Percentiles rank a stretch among this genome's conserved stretches.
These are phyloP conservation scores for Desmodesmus armatus DNA, from an alignment of 139 green algal species.

Conservation along the genomic window DNA sequence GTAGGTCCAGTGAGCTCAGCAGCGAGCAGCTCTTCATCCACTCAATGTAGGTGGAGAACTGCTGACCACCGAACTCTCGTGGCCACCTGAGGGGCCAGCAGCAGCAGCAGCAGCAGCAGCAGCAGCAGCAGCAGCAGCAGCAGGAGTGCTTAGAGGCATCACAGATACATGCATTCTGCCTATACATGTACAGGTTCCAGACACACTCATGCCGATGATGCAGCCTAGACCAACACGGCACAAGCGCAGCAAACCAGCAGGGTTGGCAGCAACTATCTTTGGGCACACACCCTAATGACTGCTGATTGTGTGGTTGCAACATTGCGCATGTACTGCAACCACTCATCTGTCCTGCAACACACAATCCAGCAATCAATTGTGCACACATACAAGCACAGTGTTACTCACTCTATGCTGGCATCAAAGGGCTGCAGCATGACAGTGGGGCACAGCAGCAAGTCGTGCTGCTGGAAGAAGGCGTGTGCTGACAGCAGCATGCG, in stretches of 20 bases:
- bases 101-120: constrained; percentile 1
- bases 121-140: neutral
- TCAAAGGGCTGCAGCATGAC: constrained; percentile 60
- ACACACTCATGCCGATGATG: no score
- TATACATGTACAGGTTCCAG: no score
- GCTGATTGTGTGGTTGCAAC: no score
- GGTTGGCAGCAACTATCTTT: no score
- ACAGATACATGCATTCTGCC: neutral
- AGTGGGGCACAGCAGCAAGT: constrained; percentile 54
- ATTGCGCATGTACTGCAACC: no score
- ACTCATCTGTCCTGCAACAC: no score
- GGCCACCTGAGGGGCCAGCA: constrained; percentile 55
- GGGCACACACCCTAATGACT: no score
- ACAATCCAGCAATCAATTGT: neutral
- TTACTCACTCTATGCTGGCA: constrained; percentile 40
- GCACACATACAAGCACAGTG: no score
- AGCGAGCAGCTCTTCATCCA: constrained; percentile 58
- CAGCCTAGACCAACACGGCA: no score
- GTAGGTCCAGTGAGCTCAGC: constrained; percentile 33
- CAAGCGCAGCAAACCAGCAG: no score
- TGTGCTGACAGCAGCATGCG: neutral
- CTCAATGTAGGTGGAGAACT: constrained; percentile 57
- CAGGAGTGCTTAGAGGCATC: neutral
- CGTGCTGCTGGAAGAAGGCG: constrained; percentile 40
- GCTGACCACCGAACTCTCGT: constrained; percentile 26